A percentile compares a stretch with the other conserved stretches of the same genome.
phyloP scores from a whole-genome alignment of 139 green algal genomes.

The Chlamydomonas eustigma region DNA sequence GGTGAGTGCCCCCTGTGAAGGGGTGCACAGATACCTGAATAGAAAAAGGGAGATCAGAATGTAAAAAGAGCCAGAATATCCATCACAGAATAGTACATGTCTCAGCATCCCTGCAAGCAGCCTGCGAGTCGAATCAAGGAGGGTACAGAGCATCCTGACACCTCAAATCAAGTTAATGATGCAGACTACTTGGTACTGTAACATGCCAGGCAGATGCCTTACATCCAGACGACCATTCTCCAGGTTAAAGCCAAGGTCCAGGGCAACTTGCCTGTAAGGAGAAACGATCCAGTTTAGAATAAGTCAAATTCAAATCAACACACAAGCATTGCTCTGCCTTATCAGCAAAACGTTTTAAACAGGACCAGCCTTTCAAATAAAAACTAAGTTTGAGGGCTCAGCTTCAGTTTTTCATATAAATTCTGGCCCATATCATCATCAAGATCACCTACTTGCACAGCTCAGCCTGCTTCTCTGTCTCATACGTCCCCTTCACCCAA shows the following conservation, averaged over 20 bases:
- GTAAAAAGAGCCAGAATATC: background rate
- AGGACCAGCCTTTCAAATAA: too few species aligned
- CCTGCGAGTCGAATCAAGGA: conserved; percentile 21
- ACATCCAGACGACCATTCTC: conserved; percentile 75
- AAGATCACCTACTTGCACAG: conserved; percentile 35
- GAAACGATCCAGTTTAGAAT: too few species aligned
- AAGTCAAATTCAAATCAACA: too few species aligned
- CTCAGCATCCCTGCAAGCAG: background rate
- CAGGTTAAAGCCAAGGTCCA: conserved; percentile 75
- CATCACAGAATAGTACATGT: background rate
- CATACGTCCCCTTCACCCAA: conserved; percentile 55
- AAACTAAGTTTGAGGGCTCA: too few species aligned
- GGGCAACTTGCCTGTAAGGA: conserved; percentile 45
- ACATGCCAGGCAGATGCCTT: conserved; percentile 55
- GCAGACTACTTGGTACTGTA: too few species aligned
- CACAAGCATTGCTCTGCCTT: too few species aligned
- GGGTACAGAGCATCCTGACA: too few species aligned
- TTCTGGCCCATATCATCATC: too few species aligned
- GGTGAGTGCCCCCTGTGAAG: conserved; percentile 24
- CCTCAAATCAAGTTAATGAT: too few species aligned
- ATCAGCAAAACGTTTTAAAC: too few species aligned
- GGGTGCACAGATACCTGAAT: conserved; percentile 35
- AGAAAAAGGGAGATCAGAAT: background rate
- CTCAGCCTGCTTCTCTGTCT: conserved; percentile 37
- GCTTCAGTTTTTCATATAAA: too few species aligned